Base-by-base conservation (phyloP, 139 green algal species). In the Raphidocelis subcapitata region DNA sequence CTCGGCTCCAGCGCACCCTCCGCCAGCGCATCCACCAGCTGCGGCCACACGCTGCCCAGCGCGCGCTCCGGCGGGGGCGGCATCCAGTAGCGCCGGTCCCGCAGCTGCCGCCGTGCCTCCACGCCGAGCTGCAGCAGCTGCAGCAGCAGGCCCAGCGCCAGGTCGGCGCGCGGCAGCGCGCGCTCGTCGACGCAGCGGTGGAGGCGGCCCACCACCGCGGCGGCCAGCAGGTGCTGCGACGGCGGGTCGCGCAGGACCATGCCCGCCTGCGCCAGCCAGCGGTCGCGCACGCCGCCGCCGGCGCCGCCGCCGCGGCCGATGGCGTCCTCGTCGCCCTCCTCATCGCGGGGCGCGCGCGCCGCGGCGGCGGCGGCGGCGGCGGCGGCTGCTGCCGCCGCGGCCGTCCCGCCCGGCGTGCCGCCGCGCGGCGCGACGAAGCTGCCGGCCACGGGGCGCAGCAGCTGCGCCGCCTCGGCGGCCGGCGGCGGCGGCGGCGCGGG, bases 231-330 rank as follows among this genome's bases (percentile, higher is more conserved):
- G 79, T 93, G 85, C 65, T 92, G 75, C 21, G 81, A 79, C 63
- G 79, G 77, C 24, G 88, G 88, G 74, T 96, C 91, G 0, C 88
- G 76, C 59, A 96, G 80, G 46, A 94, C 76, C 81, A 93, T 87
- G 65, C 80, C 87, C 0, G 86, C 84, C 16, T 93, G 88, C 0
- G 75, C 89, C 65, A 96, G 74, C 66, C 87, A 84, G 24, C 77
- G 63, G 65, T 49, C 41, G n/a, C n/a, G n/a, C n/a, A n/a, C n/a
- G n/a, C 23, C 10, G 36, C 24, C 47, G 37, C 44, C 20, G 24
- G 47, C 47, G 18, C 16, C 15, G 54, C 10, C 54, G 54, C 24
- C 54, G 54, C 54, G 24, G 54, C 54, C 41, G 41, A 49, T 12
- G 41, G 8, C 41, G 12, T 61, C 54, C 54, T 33, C 54, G 12